A percentile compares a stretch with the other conserved stretches of the same genome.
Evolutionary conservation across 441 rosid species (phyloP).

Genomic region (Dalechampia spathulata): DNA sequence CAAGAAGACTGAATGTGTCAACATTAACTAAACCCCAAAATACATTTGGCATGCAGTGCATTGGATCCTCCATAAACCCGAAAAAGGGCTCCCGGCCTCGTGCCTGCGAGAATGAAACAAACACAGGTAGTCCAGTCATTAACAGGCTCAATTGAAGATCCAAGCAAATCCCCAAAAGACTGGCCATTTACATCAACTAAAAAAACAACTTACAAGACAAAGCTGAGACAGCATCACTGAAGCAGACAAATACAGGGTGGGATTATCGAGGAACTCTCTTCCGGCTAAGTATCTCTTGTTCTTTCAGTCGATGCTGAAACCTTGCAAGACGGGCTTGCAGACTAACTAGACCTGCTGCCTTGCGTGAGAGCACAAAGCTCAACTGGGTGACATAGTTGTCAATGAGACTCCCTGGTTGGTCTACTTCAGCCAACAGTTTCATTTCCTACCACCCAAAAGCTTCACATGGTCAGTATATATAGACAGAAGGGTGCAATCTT

Average conservation of each 20-base stretch:
- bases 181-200: slow-evolving; percentile 1
- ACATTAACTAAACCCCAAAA: slow-evolving; percentile 5
- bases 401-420: slow-evolving; percentile 94
- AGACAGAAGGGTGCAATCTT: background rate
- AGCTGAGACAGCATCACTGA: slow-evolving; percentile 19
- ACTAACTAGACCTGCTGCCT: slow-evolving; percentile 93
- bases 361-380: slow-evolving; percentile 89
- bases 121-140: background rate
- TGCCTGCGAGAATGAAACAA: slow-evolving; percentile 14
- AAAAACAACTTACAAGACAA: slow-evolving; percentile 3
- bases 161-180: background rate
- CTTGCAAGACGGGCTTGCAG: slow-evolving; percentile 95
- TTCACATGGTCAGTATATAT: background rate
- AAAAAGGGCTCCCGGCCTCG: background rate
- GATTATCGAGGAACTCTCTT: slow-evolving; percentile 74
- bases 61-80: slow-evolving; percentile 8
- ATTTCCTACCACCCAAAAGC: slow-evolving; percentile 59
- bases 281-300: slow-evolving; percentile 89
- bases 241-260: slow-evolving; percentile 16
- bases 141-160: background rate
- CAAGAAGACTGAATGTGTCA: slow-evolving; percentile 3
- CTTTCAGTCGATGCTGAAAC: slow-evolving; percentile 95
- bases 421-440: slow-evolving; percentile 94
- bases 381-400: slow-evolving; percentile 83
- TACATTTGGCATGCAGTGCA: background rate